Base-by-base conservation (phyloP, 306 rosid genomes). In the Rosa lucieae region DNA sequence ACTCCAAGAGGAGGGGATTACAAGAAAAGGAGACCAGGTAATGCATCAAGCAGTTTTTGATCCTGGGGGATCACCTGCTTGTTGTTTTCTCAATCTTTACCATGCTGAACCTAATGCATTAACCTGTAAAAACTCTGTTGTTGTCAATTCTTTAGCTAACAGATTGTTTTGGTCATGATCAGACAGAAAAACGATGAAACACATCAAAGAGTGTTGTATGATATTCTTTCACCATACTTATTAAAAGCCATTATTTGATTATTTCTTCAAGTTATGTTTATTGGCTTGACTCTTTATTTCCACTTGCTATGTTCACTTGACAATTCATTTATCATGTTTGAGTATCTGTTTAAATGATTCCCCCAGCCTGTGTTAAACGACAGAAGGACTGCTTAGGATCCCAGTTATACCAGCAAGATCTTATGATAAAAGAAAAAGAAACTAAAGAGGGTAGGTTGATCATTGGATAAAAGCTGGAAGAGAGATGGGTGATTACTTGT, bases 51-150 rank as follows among this genome's bases (percentile, higher is more conserved):
- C 81, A 78, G 82, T 43, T 75, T 79, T 39, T 72, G 79, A 80
- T 72, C 86, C 72, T 5, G 20, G 35, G 75, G 63, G 52, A 66
- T 82, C 76, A 52, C 81, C 74, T 70, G 46, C 77, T 67, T 67
- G 82, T 77, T 82, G 65, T 86, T 77, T 77, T 72, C 73, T 78
- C 77, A 43, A 29, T 88, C 78, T 84, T 80, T 74, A 46, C 70
- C 29, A 14, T 20, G 65, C 74, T 71, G 67, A 76, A 63, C 77
- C 82, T 48, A 63, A 51, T 68, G 70, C 56, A 15, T 26, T 67
- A 75, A 71, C 62, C 70, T 85, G 85, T 79, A 61, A 39, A 79
- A 82, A 88, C 81, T 80, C 40, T 66, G 46, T 42, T 84, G 82
- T 81, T 83, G 84, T 83, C 72, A 10, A 65, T 85, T 85, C 80